Conservation (phyloP, 495 filamentous ascomycete genomes). For the Aspergillus ostianus region DNA sequence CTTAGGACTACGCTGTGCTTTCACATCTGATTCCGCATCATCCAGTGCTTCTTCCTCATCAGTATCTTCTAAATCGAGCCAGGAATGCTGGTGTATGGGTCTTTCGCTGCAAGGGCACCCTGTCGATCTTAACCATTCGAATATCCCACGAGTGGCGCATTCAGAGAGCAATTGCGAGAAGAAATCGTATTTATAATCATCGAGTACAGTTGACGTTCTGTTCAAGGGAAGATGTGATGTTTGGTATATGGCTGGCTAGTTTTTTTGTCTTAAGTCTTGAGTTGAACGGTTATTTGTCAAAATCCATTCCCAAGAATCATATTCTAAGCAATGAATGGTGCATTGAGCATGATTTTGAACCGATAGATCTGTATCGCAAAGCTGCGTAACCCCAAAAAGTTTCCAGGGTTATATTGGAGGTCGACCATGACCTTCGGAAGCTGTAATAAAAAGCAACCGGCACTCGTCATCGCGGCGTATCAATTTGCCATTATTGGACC, state of each 20-base stretch:
- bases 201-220: not conserved
- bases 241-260: not conserved
- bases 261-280: constrained; percentile 8
- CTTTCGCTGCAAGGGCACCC: constrained; percentile 20
- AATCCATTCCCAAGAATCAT: constrained; percentile 25
- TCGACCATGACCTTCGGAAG: constrained; percentile 19
- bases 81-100: constrained; percentile 30
- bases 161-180: constrained; percentile 16
- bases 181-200: constrained; percentile 13
- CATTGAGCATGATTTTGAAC: constrained; percentile 28
- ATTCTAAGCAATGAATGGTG: constrained; percentile 25
- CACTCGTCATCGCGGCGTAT: constrained; percentile 29
- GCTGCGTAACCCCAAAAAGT: constrained; percentile 24
- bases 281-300: constrained; percentile 18
- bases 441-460: constrained; percentile 28
- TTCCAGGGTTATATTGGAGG: constrained; percentile 27
- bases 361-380: constrained; percentile 24
- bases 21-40: constrained; percentile 14
- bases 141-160: constrained; percentile 21
- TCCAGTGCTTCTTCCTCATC: too few species aligned
- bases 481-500: constrained; percentile 9
- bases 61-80: constrained; percentile 25
- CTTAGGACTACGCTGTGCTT: not conserved
- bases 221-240: not conserved
- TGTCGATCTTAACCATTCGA: constrained; percentile 21